Base-by-base conservation (phyloP, 2,329 filamentous ascomycete genomes). In the Aspergillus novofumigatus region DNA sequence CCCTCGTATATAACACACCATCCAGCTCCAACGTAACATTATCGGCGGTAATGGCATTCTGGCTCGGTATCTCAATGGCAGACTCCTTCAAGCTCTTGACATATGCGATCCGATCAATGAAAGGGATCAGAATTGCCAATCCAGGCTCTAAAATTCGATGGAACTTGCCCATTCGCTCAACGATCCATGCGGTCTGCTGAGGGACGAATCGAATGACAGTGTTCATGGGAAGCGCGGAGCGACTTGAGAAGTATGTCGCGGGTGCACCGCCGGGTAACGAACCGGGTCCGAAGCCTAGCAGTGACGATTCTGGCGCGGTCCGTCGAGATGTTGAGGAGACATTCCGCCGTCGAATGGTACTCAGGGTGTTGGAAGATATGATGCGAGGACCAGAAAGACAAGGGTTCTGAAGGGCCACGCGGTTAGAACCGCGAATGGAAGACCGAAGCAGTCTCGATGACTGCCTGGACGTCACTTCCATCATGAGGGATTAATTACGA, bases 141-240 rank as follows among this genome's bases (percentile, higher is more conserved):
- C 94, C 94, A 3, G 94, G 94, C 68, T 97, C 86, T 52, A 99
- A 80, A 69, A 99, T 97, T 59, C 92, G 85, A 78, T 91, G 89
- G 80, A 96, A 99, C 77, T 92, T 94, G 69, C 94, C 94, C 94
- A 99, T 99, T 71, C 94, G 92, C 84, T 99, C 94, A 56, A 99
- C 94, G 58, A 99, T 93, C 94, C 94, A 99, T 75, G 94, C 94
- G 67, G 93, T 97, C 80, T 99, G 94, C 78, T 99, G 94, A n/a
- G 94, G 94, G 45, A 99, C 94, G 77, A 97, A 99, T 59, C 93
- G 91, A 67, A 99, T 81, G 61, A 99, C 81, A 3, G 94, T 99
- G 78, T 99, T 99, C 65, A 92, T 90, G 28, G 94, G 94, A 53
- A 97, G 82, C 23, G 81, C 76, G 48, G 79, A 78, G 49, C 81